Conservation (phyloP, 1,284 basidiomycete species). For the Ceratobasidium sp. region DNA sequence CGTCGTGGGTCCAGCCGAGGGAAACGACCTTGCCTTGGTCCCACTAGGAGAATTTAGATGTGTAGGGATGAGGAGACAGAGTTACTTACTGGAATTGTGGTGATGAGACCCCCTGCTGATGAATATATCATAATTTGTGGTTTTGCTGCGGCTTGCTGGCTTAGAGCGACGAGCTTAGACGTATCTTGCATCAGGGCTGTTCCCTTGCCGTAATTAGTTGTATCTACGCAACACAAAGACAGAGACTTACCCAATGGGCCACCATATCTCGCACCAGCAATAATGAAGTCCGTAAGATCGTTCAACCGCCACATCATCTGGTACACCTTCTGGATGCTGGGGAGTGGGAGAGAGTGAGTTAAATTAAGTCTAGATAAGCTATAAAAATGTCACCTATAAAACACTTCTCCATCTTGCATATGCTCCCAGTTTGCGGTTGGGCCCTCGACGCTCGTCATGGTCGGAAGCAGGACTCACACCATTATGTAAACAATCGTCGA, state of each 20-base stretch:
- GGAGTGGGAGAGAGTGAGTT: background rate
- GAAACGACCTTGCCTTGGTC: slow-evolving; percentile 83
- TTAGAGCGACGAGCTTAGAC: slow-evolving; percentile 82
- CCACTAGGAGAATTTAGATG: slow-evolving; percentile 68
- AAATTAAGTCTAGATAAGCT: background rate
- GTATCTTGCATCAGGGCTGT: slow-evolving; percentile 90
- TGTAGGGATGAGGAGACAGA: slow-evolving; percentile 54
- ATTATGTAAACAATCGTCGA: no score
- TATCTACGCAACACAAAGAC: background rate
- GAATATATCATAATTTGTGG: slow-evolving; percentile 84
- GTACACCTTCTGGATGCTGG: slow-evolving; percentile 83
- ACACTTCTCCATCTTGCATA: slow-evolving; percentile 81
- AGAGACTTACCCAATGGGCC: slow-evolving; percentile 82
- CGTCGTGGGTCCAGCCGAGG: slow-evolving; percentile 73
- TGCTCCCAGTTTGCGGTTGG: slow-evolving; percentile 84
- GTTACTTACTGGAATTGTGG: slow-evolving; percentile 61
- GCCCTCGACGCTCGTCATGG: slow-evolving; percentile 58
- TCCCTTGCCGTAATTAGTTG: slow-evolving; percentile 14
- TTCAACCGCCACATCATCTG: slow-evolving; percentile 84
- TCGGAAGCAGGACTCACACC: no score
- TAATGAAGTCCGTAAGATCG: slow-evolving; percentile 83
- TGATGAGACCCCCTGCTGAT: slow-evolving; percentile 57
- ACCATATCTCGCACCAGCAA: slow-evolving; percentile 87
- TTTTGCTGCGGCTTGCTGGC: slow-evolving; percentile 75
- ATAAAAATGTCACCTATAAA: slow-evolving; percentile 67